phyloP scores from a whole-genome alignment of 2,329 filamentous ascomycete species.

The Emergomyces pasteurianus region DNA sequence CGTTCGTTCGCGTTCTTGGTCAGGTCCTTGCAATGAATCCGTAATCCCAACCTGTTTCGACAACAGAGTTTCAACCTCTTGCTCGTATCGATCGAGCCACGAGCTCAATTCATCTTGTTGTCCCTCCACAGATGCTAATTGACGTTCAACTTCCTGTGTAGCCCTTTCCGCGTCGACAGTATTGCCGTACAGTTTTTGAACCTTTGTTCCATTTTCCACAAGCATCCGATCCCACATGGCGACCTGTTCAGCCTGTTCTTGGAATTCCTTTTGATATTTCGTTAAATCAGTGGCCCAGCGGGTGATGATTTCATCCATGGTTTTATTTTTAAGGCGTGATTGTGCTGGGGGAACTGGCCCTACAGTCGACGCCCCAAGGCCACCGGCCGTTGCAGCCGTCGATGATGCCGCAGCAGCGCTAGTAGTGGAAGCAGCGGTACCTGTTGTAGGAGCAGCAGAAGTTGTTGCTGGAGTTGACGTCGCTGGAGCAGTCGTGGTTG shows the following conservation, averaged over 20 bases:
- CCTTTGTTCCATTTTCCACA: constrained; percentile 89
- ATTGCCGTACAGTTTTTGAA: constrained; percentile 80
- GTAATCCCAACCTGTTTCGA: constrained; percentile 62
- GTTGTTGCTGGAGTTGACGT: constrained; percentile 16
- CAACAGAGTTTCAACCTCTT: constrained; percentile 81
- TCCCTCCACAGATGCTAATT: constrained; percentile 77
- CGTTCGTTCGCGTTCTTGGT: constrained; percentile 89
- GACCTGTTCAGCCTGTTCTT: constrained; percentile 75
- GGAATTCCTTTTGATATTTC: constrained; percentile 95
- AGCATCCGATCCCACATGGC: constrained; percentile 84
- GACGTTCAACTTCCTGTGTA: constrained; percentile 85
- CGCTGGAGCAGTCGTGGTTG: constrained; percentile 13
- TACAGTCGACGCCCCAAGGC: constrained; percentile 59
- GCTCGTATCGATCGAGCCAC: constrained; percentile 85
- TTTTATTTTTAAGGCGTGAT: constrained; percentile 91
- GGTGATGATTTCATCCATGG: constrained; percentile 97
- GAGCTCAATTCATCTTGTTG: constrained; percentile 82
- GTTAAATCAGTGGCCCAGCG: constrained; percentile 91
- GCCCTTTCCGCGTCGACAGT: constrained; percentile 91
- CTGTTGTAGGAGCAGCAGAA: constrained; percentile 23
- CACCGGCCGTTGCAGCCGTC: constrained; percentile 20
- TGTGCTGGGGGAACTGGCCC: constrained; percentile 69
- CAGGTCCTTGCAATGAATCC: constrained; percentile 71
- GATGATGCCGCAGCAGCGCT: constrained; percentile 18
- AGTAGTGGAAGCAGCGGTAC: constrained; percentile 19